Evolutionary conservation across 257 asterid species (phyloP), one percentile per base, ranked within the genome.

Genomic region (Verbascum thapsus): DNA sequence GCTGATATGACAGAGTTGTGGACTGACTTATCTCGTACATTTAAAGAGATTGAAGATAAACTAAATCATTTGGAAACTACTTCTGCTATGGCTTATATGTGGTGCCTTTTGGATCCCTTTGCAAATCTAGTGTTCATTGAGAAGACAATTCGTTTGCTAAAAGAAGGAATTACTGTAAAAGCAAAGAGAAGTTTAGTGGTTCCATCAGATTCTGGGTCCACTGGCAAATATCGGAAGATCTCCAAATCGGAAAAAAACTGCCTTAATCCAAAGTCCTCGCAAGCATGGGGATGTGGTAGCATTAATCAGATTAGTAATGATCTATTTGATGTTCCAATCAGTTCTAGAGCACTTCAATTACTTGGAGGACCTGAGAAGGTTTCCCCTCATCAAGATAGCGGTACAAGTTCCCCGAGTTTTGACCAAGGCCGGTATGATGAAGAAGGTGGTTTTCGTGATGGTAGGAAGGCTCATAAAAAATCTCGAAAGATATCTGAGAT

Each of bases 61-160:
- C 78, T 74, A 50, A 68, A 63, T 66, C 55, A 57, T 54, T 73
- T 79, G 71, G 95, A 82, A 74, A 74, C 81, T 68, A 73, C 72
- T 70, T 65, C 86, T 50, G 61, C 82, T 26, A 77, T 85, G 95
- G 92, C 95, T 76, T 81, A 78, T 67, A 40, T 83, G 62, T 94
- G 99, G 99, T 83, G 77, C 69, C 94, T 94, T 76, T 81, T 94
- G 71, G 96, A 94, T 80, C 99, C 99, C 13, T 94, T 85, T 76
- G 96, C 95, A 42, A 81, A 74, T 71, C 91, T 78, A 37, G 87
- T 94, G 77, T 94, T 94, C 89, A 84, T 94, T 59, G 94, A 81
- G 66, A 94, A 85, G 78, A 76, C 83, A 54, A 70, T 87, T 71
- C 92, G 95, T 64, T 72, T 70, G 64, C 88, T 94, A 57, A 94